Conservation (phyloP, 306 rosid genomes). For the Sechiopsis laciniata region DNA sequence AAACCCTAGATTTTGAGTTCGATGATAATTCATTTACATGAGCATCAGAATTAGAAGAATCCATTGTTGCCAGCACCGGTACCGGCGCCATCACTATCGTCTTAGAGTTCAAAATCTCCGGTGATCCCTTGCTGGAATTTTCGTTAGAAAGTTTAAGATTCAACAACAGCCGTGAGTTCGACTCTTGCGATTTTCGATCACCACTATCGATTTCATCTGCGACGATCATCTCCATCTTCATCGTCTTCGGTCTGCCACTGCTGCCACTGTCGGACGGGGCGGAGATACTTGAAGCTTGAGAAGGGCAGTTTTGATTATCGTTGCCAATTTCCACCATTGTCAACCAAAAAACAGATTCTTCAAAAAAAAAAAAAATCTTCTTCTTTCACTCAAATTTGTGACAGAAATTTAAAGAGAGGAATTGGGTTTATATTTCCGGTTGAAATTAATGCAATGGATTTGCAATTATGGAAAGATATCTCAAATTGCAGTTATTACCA, state of each 20-base stretch:
- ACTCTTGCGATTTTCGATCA: conserved; percentile 17
- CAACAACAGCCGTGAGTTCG: conserved; percentile 25
- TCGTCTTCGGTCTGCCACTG: neutral
- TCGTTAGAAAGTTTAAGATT: conserved; percentile 37
- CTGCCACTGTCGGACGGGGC: conserved; percentile 24
- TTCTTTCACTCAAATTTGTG: conserved; percentile 1
- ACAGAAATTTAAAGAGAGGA: conserved; percentile 15
- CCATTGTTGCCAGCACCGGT: neutral
- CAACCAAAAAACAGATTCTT: neutral
- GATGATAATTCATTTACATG: neutral
- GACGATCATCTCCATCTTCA: conserved; percentile 20
- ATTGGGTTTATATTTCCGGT: conserved; percentile 32
- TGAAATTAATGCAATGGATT: conserved; percentile 31
- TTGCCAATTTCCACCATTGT: conserved; percentile 31
- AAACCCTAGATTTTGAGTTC: conserved; percentile 29
- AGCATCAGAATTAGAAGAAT: conserved; percentile 9
- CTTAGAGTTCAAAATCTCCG: conserved; percentile 27
- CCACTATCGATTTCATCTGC: neutral
- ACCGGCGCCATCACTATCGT: neutral
- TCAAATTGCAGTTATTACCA: conserved; percentile 24
- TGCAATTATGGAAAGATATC: conserved; percentile 33
- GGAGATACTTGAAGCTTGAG: conserved; percentile 41
- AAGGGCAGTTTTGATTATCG: no score
- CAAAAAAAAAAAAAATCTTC: neutral
- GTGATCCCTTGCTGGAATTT: neutral